Conservation (phyloP, 1,284 basidiomycete species). For the Fomes fomentarius region DNA sequence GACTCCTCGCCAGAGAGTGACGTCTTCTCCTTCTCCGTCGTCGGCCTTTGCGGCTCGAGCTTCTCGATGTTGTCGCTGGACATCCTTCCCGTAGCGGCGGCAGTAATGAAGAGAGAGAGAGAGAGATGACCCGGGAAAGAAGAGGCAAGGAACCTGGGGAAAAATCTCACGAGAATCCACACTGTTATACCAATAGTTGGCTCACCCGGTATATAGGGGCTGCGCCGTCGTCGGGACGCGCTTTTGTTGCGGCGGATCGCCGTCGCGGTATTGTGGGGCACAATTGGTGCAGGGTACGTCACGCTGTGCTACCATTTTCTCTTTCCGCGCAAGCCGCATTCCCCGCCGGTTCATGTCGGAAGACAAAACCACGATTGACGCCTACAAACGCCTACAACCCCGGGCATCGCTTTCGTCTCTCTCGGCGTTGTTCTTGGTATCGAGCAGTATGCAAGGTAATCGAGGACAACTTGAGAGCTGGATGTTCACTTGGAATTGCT, state of each 20-base stretch:
- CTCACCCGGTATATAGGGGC: neutral
- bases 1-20: slow-evolving; percentile 1
- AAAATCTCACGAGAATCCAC: too few species aligned
- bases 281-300: neutral
- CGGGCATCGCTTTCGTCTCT: neutral
- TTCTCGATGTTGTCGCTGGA: neutral
- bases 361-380: neutral
- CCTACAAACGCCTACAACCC: neutral
- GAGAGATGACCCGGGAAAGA: neutral
- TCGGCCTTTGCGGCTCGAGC: neutral
- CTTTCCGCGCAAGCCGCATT: neutral
- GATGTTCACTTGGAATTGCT: too few species aligned
- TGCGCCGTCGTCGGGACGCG: neutral
- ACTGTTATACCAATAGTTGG: too few species aligned
- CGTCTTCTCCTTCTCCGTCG: neutral
- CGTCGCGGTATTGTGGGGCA: neutral
- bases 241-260: neutral
- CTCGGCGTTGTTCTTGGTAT: too few species aligned
- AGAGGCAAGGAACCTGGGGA: neutral
- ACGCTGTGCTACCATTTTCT: neutral
- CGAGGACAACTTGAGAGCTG: too few species aligned
- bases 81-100: too few species aligned
- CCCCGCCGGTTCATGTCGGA: neutral
- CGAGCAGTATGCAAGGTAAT: too few species aligned
- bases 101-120: too few species aligned